Evolutionary conservation across 75 land plant genomes (phyloP).

Genomic region (Isoetes taiwanensis): DNA sequence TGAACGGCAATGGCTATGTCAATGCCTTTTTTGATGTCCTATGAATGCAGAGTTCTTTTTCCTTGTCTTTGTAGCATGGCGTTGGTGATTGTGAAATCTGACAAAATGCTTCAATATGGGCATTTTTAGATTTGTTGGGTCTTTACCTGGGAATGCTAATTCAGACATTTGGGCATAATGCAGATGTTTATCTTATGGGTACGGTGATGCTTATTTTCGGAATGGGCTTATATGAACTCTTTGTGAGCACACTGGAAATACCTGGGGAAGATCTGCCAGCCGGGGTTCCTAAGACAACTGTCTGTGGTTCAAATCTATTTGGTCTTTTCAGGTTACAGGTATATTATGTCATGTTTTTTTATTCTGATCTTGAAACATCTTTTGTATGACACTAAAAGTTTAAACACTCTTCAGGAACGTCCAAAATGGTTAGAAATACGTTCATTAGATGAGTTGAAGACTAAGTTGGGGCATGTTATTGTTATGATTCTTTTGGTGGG

Average conservation of each 20-base stretch:
- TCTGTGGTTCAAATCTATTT: slow-evolving; percentile 39
- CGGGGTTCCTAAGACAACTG: slow-evolving; percentile 46
- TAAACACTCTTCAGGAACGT: slow-evolving; percentile 75
- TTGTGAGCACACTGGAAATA: slow-evolving; percentile 57
- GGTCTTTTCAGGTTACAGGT: slow-evolving; percentile 92
- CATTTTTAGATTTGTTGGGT: too few species aligned
- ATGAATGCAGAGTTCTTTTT: too few species aligned
- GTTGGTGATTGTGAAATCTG: too few species aligned
- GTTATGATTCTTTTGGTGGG: slow-evolving; percentile 95
- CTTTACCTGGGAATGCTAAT: too few species aligned
- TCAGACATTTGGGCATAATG: too few species aligned
- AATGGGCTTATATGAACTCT: slow-evolving; percentile 91
- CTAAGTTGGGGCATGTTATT: slow-evolving; percentile 94
- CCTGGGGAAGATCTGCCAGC: slow-evolving; percentile 46
- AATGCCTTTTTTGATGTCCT: too few species aligned
- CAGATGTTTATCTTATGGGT: slow-evolving; percentile 98
- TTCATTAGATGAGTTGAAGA: slow-evolving; percentile 85
- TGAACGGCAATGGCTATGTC: too few species aligned
- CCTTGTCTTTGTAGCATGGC: too few species aligned
- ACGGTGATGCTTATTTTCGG: slow-evolving; percentile 98
- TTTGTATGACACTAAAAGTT: too few species aligned
- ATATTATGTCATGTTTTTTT: not conserved
- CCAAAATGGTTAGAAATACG: slow-evolving; percentile 89
- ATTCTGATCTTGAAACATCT: too few species aligned
- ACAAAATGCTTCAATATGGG: too few species aligned